Percentiles rank a stretch among this genome's conserved stretches.
These are phyloP conservation scores for Ustilago bromivora DNA, from an alignment of 1,284 basidiomycete species.

Conservation along the genomic window DNA sequence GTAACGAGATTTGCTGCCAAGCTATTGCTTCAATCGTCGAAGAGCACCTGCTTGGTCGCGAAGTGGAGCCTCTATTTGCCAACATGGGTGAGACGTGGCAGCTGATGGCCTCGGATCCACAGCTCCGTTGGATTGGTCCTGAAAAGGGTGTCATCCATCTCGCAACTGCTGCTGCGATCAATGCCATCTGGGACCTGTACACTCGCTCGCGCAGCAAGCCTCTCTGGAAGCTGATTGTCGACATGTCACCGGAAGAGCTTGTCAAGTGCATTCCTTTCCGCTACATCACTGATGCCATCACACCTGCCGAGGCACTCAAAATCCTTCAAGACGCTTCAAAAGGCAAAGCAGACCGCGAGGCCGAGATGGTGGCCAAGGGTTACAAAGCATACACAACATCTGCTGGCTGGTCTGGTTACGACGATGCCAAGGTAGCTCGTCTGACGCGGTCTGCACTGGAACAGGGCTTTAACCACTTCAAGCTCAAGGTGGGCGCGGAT, in stretches of 20 bases:
- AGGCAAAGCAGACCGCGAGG: constrained; percentile 76
- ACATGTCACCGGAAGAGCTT: constrained; percentile 85
- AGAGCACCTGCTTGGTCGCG: constrained; percentile 88
- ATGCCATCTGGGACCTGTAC: constrained; percentile 77
- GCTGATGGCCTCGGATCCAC: constrained; percentile 51
- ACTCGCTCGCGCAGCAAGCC: constrained; percentile 82
- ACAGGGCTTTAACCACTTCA: constrained; percentile 73
- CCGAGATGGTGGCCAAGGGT: constrained; percentile 71
- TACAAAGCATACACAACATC: constrained; percentile 96
- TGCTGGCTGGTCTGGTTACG: constrained; percentile 79
- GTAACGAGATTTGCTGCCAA: constrained; percentile 77
- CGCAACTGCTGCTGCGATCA: constrained; percentile 82
- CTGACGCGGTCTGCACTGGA: constrained; percentile 86
- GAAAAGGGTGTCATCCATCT: constrained; percentile 89
- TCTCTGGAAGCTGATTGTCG: constrained; percentile 84
- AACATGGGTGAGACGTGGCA: constrained; percentile 76
- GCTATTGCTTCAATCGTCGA: constrained; percentile 36
- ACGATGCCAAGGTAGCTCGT: constrained; percentile 87
- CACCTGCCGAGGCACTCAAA: constrained; percentile 85
- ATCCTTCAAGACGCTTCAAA: constrained; percentile 83
- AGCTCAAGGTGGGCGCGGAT: constrained; percentile 91
- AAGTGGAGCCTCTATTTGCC: constrained; percentile 82
- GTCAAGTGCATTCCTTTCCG: constrained; percentile 82
- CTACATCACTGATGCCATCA: constrained; percentile 93
- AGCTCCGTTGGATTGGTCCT: constrained; percentile 74